Percentiles rank a stretch among this genome's conserved stretches.
These are phyloP conservation scores for Trametes pubescens DNA, from an alignment of 1,284 basidiomycete genomes.

Conservation along the genomic window DNA sequence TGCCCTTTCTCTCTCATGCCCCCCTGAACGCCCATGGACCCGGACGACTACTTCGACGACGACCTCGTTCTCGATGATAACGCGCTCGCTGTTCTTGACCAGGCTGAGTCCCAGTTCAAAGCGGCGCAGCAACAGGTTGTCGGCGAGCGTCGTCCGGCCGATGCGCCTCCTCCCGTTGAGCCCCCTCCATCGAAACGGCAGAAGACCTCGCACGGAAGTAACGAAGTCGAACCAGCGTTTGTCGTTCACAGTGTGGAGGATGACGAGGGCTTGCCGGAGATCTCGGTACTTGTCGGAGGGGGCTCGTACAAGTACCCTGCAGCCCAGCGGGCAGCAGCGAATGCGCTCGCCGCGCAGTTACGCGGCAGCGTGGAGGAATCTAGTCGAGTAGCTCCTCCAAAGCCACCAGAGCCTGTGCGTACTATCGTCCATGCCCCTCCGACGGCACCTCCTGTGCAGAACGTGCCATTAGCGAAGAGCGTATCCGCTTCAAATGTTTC, in stretches of 20 bases:
- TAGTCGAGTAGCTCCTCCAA: background rate
- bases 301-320: constrained; percentile 46
- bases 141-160: constrained; percentile 33
- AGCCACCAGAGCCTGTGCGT: constrained; percentile 5
- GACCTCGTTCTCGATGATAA: constrained; percentile 70
- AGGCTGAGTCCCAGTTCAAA: constrained; percentile 61
- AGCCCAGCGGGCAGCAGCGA: constrained; percentile 20
- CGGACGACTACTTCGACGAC: constrained; percentile 73
- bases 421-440: background rate
- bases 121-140: constrained; percentile 37
- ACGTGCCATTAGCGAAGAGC: constrained; percentile 7
- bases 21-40: constrained; percentile 53
- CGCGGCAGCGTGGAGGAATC: background rate
- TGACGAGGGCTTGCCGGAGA: constrained; percentile 63
- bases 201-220: constrained; percentile 26
- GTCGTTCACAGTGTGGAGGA: constrained; percentile 42
- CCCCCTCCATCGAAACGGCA: constrained; percentile 21
- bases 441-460: background rate
- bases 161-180: constrained; percentile 16
- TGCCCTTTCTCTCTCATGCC: constrained; percentile 16
- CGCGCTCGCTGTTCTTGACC: constrained; percentile 66
- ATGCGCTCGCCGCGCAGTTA: constrained; percentile 25
- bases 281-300: constrained; percentile 52
- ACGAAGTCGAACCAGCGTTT: background rate
- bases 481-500: background rate